Evolutionary conservation across 305 asterid species (phyloP), one percentile per base, ranked within the genome.

Genomic region (Ruellia speciosa): DNA sequence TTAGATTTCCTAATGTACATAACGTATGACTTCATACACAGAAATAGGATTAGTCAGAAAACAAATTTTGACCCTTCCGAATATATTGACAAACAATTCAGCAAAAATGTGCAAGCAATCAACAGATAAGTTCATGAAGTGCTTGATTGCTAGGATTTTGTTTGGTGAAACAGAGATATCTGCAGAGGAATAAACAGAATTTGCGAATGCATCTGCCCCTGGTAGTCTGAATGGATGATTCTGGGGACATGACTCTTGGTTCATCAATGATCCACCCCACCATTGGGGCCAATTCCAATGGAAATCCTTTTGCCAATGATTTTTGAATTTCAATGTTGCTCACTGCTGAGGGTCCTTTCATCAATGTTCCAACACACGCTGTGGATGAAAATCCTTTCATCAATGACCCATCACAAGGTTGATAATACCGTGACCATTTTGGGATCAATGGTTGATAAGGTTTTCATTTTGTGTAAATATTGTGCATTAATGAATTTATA

Each of bases 1-100:
- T 58, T 88, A 37, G 99, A 88, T 71, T 85, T 88, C 65, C 87
- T 92, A 63, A 86, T 92, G 99, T 82, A 84, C 72, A 75, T 88
- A 62, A 86, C 95, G 16, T 84, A 78, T 68, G 96, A 88, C 60
- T 74, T 79, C 37, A 67, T 88, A 58, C 60, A 61, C 39, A 82
- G 90, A 74, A 74, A 72, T 56, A 80, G 55, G 70, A 59, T 43
- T 52, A 34, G 49, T 56, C 64, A 51, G 57, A 75, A 67, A 64
- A 59, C 59, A 39, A 69, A 66, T 63, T 66, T 68, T 49, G 60
- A 60, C 18, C 68, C 67, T 18, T 52, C 61, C 45, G 69, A 74
- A 46, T 64, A 77, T 40, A 34, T 69, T 67, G 84, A 74, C 54
- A 66, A 52, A 62, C 66, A 46, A 43, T 58, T 72, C 46, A 51